Percentiles rank a stretch among this genome's conserved stretches.
phyloP scores from a whole-genome alignment of 2,329 filamentous ascomycete genomes.

The Cadophora gregata region DNA sequence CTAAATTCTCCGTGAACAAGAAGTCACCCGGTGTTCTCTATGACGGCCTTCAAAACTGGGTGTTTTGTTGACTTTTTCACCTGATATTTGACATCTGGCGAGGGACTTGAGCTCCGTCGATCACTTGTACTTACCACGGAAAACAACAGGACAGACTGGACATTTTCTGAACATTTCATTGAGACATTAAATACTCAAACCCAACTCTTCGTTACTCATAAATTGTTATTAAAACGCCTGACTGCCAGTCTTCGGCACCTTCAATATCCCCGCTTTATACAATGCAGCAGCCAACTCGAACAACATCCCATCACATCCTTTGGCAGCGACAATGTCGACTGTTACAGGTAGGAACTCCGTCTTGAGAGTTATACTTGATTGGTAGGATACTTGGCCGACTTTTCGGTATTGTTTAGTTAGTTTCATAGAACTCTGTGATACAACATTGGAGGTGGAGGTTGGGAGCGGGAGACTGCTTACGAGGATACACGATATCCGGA shows the following conservation, averaged over 20 bases:
- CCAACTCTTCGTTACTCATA: no score
- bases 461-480: slow-evolving; percentile 25
- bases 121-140: no score
- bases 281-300: slow-evolving; percentile 59
- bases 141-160: no score
- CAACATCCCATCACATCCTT: slow-evolving; percentile 65
- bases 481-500: slow-evolving; percentile 54
- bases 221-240: neutral
- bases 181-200: no score
- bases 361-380: slow-evolving; percentile 54
- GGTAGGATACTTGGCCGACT: slow-evolving; percentile 48
- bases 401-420: slow-evolving; percentile 14
- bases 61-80: no score
- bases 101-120: no score
- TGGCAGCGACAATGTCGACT: slow-evolving; percentile 61
- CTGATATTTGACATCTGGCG: no score
- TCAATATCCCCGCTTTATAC: slow-evolving; percentile 54
- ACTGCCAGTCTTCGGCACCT: slow-evolving; percentile 51
- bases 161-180: no score
- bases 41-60: no score
- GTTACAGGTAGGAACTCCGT: slow-evolving; percentile 61
- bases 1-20: no score
- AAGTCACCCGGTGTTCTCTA: no score
- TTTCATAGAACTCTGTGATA: neutral
- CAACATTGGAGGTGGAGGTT: neutral